Percentiles rank a stretch among this genome's conserved stretches.
These are phyloP conservation scores for Pseudozyma sp. DNA, from an alignment of 1,284 basidiomycete species.

Conservation along the genomic window DNA sequence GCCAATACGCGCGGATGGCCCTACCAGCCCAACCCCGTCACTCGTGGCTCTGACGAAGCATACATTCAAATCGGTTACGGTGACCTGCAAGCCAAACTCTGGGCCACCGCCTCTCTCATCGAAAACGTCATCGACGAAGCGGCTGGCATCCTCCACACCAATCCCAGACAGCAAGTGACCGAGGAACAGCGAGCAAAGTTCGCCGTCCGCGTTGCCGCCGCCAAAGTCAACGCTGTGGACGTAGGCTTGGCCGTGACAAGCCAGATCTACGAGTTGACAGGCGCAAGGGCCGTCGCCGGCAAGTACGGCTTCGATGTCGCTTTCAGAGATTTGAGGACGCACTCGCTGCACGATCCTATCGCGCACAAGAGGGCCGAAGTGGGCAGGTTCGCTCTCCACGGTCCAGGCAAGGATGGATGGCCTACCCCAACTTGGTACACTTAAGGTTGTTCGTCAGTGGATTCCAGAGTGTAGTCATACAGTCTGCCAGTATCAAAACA, in stretches of 20 bases:
- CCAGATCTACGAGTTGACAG: slow-evolving; percentile 66
- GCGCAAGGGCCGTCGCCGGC: slow-evolving; percentile 62
- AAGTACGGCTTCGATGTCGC: slow-evolving; percentile 67
- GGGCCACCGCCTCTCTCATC: slow-evolving; percentile 66
- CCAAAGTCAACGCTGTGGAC: slow-evolving; percentile 66
- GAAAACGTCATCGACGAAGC: slow-evolving; percentile 55
- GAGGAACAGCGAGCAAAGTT: slow-evolving; percentile 64
- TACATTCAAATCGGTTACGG: slow-evolving; percentile 69
- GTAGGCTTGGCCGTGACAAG: slow-evolving; percentile 65
- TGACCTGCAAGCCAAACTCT: slow-evolving; percentile 64
- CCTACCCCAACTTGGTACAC: slow-evolving; percentile 63
- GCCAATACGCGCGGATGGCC: slow-evolving; percentile 68
- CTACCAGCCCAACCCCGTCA: slow-evolving; percentile 57
- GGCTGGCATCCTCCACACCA: slow-evolving; percentile 48
- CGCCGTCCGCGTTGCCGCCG: slow-evolving; percentile 66
- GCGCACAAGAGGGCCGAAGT: slow-evolving; percentile 67
- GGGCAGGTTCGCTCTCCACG: slow-evolving; percentile 59
- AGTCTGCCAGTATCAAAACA: neutral
- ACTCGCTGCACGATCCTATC: slow-evolving; percentile 68
- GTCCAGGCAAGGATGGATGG: slow-evolving; percentile 61
- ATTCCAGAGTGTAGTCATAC: neutral
- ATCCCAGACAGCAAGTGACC: slow-evolving; percentile 52
- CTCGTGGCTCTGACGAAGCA: slow-evolving; percentile 63
- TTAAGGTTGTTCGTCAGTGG: slow-evolving; percentile 4
- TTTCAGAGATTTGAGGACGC: slow-evolving; percentile 58